A percentile compares a stretch with the other conserved stretches of the same genome.
Conservation (phyloP, 2,329 filamentous ascomycete genomes). For the Colletotrichum nymphaeae region DNA sequence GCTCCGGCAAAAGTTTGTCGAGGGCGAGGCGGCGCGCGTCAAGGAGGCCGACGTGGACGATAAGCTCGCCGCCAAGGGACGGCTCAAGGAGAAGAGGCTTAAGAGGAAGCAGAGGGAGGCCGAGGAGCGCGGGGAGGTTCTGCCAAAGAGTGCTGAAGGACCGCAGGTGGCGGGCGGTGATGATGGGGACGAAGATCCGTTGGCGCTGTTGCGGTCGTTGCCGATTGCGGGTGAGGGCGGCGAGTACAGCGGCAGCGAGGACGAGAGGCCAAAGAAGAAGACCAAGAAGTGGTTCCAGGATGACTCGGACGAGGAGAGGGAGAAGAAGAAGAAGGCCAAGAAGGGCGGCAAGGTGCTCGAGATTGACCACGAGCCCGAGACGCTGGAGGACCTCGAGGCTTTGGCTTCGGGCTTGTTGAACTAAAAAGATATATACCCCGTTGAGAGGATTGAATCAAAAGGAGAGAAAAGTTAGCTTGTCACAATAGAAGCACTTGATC, state of each 20-base stretch:
- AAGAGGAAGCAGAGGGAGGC: constrained; percentile 77
- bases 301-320: constrained; percentile 59
- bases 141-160: constrained; percentile 4
- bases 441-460: neutral
- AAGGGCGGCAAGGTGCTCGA: constrained; percentile 68
- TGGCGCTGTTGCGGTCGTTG: constrained; percentile 68
- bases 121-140: constrained; percentile 57
- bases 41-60: constrained; percentile 82
- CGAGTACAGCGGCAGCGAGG: constrained; percentile 40
- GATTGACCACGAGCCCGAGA: constrained; percentile 77
- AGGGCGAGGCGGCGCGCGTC: constrained; percentile 78
- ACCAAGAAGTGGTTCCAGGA: constrained; percentile 85
- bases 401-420: constrained; percentile 77
- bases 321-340: constrained; percentile 54
- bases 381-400: constrained; percentile 81
- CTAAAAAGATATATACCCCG: constrained; percentile 48
- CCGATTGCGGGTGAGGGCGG: constrained; percentile 58
- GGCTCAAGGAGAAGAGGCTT: constrained; percentile 80
- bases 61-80: constrained; percentile 84
- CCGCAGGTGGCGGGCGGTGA: constrained; percentile 41
- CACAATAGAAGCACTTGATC: neutral
- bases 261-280: constrained; percentile 65
- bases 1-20: constrained; percentile 82
- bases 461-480: neutral
- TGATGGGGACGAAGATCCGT: constrained; percentile 62